Percentiles rank a stretch among this genome's conserved stretches.
phyloP scores from a whole-genome alignment of 2,329 filamentous ascomycete species.

The Aspergillus pseudonomiae region DNA sequence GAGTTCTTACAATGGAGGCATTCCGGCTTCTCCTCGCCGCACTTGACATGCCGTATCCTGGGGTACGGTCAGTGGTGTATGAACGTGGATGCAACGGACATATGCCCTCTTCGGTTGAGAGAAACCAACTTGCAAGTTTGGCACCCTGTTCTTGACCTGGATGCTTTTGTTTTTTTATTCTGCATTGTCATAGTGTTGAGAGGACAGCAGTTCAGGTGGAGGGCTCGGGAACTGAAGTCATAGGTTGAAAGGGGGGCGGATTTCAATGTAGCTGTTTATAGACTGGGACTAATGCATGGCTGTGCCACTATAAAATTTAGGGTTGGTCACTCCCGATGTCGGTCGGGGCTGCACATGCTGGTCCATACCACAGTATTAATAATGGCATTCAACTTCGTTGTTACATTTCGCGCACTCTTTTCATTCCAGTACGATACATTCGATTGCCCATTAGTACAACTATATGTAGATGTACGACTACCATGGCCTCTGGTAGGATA shows the following conservation, averaged over 20 bases:
- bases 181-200: neutral
- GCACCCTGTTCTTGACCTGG: slow-evolving; percentile 42
- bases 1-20: slow-evolving; percentile 59
- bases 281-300: neutral
- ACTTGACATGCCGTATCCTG: slow-evolving; percentile 60
- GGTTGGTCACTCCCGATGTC: neutral
- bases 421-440: neutral
- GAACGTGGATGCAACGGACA: neutral
- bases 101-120: neutral
- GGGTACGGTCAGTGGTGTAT: neutral
- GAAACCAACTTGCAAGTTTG: slow-evolving; percentile 57
- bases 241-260: neutral
- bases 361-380: neutral
- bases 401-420: neutral
- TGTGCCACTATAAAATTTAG: neutral
- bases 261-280: neutral
- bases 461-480: slow-evolving; percentile 4
- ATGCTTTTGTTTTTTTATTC: neutral
- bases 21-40: slow-evolving; percentile 57
- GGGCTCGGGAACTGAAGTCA: neutral
- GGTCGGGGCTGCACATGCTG: neutral
- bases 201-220: neutral
- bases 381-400: neutral
- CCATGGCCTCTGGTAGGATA: neutral
- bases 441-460: neutral